These are phyloP conservation scores for Acacia melanoxylon DNA, from an alignment of 306 rosid genomes.

Conservation along the genomic window DNA sequence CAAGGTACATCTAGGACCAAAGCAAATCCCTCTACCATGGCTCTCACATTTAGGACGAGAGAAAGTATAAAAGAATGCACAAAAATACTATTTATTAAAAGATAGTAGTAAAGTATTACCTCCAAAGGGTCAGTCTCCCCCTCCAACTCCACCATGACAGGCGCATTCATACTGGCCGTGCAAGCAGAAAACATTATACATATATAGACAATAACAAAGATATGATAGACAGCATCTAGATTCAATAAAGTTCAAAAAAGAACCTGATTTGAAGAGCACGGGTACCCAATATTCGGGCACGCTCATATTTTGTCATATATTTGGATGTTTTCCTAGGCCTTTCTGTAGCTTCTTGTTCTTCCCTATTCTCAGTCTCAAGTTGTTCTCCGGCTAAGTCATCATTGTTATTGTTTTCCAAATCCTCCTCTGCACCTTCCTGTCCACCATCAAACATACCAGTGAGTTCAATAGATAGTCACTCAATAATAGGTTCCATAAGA, in stretches of 20 bases:
- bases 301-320: constrained; percentile 92
- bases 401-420: constrained; percentile 56
- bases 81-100: background rate
- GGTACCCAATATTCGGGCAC: constrained; percentile 90
- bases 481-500: background rate
- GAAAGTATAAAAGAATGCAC: background rate
- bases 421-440: constrained; percentile 95
- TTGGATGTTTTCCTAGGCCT: constrained; percentile 81
- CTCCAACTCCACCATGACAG: constrained; percentile 95
- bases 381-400: constrained; percentile 66
- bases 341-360: constrained; percentile 43
- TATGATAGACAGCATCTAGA: background rate
- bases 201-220: background rate
- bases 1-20: no score
- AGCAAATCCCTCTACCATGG: no score
- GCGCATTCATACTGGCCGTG: constrained; percentile 88
- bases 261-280: constrained; percentile 98
- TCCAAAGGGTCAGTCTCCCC: constrained; percentile 97
- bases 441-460: constrained; percentile 17
- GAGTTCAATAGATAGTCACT: background rate
- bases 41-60: no score
- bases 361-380: constrained; percentile 63
- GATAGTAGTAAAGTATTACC: constrained; percentile 40
- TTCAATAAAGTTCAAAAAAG: background rate
- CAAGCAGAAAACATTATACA: constrained; percentile 14